Base-by-base conservation (phyloP, 768 basidiomycete genomes). In the Leccinum ochraceum region DNA sequence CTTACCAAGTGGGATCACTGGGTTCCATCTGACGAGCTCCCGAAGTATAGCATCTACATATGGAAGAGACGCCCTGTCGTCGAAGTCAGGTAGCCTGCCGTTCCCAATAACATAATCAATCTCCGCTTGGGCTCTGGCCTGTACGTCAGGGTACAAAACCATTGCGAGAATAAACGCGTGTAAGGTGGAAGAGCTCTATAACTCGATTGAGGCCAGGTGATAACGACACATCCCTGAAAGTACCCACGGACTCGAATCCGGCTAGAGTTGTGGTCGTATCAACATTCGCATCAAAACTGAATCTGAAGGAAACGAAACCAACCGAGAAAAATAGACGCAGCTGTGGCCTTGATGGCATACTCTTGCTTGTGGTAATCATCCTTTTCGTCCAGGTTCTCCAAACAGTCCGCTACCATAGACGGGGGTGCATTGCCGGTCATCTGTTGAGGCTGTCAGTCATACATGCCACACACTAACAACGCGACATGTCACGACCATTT, bases 1-100 rank as follows among this genome's bases (percentile, higher is more conserved):
- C 64, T 59, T 58, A 49, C 71, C 68, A n/a, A 72, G 50, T 6
- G 71, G 72, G 14, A 63, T 24, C 0, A 69, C 65, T 2, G 72
- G 71, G 39, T 58, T 54, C 73, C 71, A 74, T 53, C 71, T 60
- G 24, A 71, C 36, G 17, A 69, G 53, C 57, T 82, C 81, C 52
- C 70, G 76, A 6, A 76, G 69, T 39, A 80, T 72, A 3, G 79
- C 79, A n/a, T 69, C 71, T 14, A 80, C 69, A 54, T 81, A 82
- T 1, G 80, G 81, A 11, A 81, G 66, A 4, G 62, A 57, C 1
- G 58, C 50, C 48, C 65, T 60, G 53, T 75, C 73, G 5, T 66
- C 60, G 32, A 75, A 73, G 22, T 57, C 16, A 9, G 75, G 73
- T 0, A 76, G 56, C 24, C 65, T 63, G 6, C 51, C 60, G 13